These are phyloP conservation scores for Gardenia jasminoides DNA, from an alignment of 257 asterid genomes.

Conservation along the genomic window DNA sequence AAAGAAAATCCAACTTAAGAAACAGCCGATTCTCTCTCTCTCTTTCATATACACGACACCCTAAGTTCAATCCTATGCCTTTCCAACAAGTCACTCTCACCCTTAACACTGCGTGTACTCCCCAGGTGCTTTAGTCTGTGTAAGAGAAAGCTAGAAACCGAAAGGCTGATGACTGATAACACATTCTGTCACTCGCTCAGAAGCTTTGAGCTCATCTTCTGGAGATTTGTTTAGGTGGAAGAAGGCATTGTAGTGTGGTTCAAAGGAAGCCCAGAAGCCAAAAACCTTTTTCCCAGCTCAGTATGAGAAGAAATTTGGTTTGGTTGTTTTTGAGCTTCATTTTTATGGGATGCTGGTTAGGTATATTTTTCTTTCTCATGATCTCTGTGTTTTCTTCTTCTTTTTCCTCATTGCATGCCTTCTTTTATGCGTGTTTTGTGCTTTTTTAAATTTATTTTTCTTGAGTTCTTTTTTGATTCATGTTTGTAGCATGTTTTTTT, in stretches of 20 bases:
- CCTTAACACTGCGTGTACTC: background rate
- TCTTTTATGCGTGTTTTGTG: no score
- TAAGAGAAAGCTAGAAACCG: background rate
- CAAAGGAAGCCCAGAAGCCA: conserved; percentile 6
- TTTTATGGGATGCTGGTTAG: conserved; percentile 23
- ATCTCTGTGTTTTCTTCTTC: no score
- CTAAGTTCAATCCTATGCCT: conserved; percentile 4
- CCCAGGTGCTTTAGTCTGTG: background rate
- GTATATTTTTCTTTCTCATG: conserved; percentile 23
- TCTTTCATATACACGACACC: background rate
- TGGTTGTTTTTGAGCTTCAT: conserved; percentile 27
- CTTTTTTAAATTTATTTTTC: background rate
- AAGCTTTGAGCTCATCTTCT: background rate
- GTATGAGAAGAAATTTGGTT: conserved; percentile 23
- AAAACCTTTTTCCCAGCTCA: background rate
- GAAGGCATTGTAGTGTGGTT: background rate
- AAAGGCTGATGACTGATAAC: background rate
- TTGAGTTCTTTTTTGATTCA: background rate
- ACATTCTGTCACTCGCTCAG: background rate
- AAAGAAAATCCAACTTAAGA: conserved; percentile 37
- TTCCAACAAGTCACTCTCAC: conserved; percentile 7
- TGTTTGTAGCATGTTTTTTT: background rate
- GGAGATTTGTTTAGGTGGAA: background rate
- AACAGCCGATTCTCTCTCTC: conserved; percentile 35
- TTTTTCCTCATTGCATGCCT: background rate